Base-by-base conservation (phyloP, 768 basidiomycete species). In the Holtermanniella nyarrowii region DNA sequence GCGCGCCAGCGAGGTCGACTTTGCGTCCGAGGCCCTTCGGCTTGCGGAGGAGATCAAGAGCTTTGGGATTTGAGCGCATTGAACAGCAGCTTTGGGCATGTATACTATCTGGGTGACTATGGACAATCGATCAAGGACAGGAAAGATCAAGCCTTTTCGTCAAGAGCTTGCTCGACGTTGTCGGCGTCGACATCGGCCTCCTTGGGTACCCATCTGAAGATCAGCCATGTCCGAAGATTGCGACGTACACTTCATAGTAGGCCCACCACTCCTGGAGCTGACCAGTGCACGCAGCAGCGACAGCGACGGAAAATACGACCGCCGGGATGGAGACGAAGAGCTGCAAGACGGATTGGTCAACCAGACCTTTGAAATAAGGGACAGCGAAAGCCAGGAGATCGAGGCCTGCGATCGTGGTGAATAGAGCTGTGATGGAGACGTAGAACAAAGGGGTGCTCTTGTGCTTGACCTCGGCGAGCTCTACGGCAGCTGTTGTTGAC, bases 1-100 rank as follows among this genome's bases (percentile, higher is more conserved):
- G 46, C 79, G 77, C 48, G 83, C 87, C 11, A 72, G 68, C 42
- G 73, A 76, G 14, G 66, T 88, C 39, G 79, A 93, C 63, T 91
- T 83, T 66, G 76, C 76, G 49, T 80, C 58, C 78, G 68, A 88
- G 83, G 70, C 81, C 7, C 74, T 76, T 44, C 65, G 75, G 21
- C 73, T 88, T 53, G 74, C 78, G 25, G 79, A 84, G 50, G 67
- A 79, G 44, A 75, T 91, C 53, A 76, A 77, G 24, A 54, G 52
- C 4, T 62, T 70, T 41, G 50, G 40, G 26, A 25, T 54, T 18
- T 61, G 26, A 25, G n/a, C n/a, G n/a, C n/a, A n/a, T n/a, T n/a
- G n/a, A n/a, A n/a, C n/a, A n/a, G n/a, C n/a, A n/a, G n/a, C n/a
- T n/a, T n/a, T n/a, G n/a, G n/a, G n/a, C n/a, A n/a, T n/a, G n/a